phyloP scores from a whole-genome alignment of 139 green algal species.

The Trebouxia sp. region DNA sequence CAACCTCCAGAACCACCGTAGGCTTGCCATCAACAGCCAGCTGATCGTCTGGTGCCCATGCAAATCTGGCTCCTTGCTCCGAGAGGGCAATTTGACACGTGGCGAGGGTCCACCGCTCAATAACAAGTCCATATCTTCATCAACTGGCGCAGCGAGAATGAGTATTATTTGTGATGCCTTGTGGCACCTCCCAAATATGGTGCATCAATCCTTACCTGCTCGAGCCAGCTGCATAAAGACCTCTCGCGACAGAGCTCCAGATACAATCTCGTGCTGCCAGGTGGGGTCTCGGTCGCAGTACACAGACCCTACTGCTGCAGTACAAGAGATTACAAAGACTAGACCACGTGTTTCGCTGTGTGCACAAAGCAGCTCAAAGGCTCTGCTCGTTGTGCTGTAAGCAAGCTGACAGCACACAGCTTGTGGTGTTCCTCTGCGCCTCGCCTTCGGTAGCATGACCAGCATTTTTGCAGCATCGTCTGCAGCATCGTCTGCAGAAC shows the following conservation, averaged over 20 bases:
- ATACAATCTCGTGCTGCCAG: background rate
- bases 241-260: no score
- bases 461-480: no score
- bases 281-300: background rate
- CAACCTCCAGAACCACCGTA: background rate
- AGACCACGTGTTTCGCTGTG: background rate
- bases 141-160: no score
- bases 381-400: background rate
- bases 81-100: background rate
- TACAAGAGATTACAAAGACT: background rate
- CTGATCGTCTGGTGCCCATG: background rate
- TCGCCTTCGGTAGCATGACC: no score
- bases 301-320: background rate
- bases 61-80: background rate
- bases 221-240: no score
- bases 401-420: slow-evolving; percentile 15
- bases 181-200: no score
- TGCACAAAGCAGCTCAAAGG: background rate
- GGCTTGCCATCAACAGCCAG: background rate
- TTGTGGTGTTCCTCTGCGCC: no score
- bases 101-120: background rate
- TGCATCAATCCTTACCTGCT: no score
- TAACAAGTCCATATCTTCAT: no score
- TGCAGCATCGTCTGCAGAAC: no score
- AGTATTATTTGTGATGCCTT: no score